These are phyloP conservation scores for Tanozyma kutaoensis DNA, from an alignment of 805 yeast genomes.

Conservation along the genomic window DNA sequence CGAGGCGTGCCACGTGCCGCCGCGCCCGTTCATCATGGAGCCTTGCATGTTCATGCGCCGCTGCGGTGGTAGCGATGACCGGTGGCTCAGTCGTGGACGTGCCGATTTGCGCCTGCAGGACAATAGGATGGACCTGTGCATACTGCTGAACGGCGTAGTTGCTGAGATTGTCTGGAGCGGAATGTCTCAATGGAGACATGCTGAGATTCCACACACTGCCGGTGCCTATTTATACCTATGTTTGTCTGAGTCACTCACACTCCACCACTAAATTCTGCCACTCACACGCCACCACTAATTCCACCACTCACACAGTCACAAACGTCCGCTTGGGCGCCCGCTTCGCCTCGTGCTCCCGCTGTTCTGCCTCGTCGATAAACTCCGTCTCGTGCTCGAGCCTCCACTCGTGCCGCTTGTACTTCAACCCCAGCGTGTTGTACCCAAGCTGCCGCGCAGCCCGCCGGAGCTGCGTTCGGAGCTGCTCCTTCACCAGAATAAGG, in stretches of 20 bases:
- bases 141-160: not conserved
- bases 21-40: constrained; percentile 9
- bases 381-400: constrained; percentile 58
- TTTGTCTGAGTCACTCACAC: too few relatives aligned
- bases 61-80: not conserved
- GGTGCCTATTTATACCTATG: too few relatives aligned
- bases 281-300: not conserved
- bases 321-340: constrained; percentile 46
- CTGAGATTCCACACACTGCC: too few relatives aligned
- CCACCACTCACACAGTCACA: not conserved
- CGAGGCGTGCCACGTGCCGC: constrained; percentile 13
- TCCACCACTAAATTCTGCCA: too few relatives aligned
- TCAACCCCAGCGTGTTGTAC: constrained; percentile 72
- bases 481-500: constrained; percentile 47
- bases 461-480: constrained; percentile 44
- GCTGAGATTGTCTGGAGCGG: not conserved
- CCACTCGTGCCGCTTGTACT: constrained; percentile 68
- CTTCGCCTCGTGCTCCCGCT: constrained; percentile 37
- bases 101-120: too few relatives aligned
- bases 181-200: not conserved
- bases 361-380: constrained; percentile 57
- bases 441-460: constrained; percentile 53
- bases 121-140: too few relatives aligned
- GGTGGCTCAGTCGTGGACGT: not conserved
- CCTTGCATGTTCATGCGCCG: not conserved